These are phyloP conservation scores for Chrysanthemum lavandulifolium DNA, from an alignment of 129 eudicot species.

Conservation along the genomic window DNA sequence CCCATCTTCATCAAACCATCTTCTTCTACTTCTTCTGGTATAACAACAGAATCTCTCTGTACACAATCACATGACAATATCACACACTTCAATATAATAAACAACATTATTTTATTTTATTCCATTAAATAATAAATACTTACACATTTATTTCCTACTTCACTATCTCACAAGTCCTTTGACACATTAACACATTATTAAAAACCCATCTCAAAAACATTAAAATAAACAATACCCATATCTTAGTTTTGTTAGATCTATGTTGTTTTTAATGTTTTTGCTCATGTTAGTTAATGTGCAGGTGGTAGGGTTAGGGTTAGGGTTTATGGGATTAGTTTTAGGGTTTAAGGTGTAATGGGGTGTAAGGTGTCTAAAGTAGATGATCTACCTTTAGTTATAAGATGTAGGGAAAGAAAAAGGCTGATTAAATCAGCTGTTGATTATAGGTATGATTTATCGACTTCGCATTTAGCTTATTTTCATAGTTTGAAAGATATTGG, in stretches of 20 bases:
- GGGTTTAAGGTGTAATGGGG: conserved; percentile 47
- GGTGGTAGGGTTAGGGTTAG: conserved; percentile 30
- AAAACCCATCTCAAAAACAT: no score
- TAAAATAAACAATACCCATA: no score
- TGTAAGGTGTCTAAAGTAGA: conserved; percentile 76
- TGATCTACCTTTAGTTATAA: conserved; percentile 69
- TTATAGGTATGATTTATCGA: conserved; percentile 71
- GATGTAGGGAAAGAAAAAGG: conserved; percentile 70
- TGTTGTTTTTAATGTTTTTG: no score
- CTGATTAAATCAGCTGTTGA: conserved; percentile 72
- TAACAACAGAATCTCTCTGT: conserved; percentile 22
- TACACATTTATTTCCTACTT: not conserved
- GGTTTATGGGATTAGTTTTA: conserved; percentile 22
- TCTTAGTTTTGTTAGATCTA: no score
- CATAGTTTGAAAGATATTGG: conserved; percentile 68
- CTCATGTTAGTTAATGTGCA: not conserved
- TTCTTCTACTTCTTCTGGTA: conserved; percentile 18
- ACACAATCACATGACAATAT: conserved; percentile 24
- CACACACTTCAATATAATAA: conserved; percentile 24
- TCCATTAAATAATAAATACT: no score
- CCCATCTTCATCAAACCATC: conserved; percentile 2
- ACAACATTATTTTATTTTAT: conserved; percentile 22
- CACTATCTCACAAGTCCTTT: no score
- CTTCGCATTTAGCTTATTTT: conserved; percentile 81
- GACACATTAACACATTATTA: no score